Percentiles rank a stretch among this genome's conserved stretches.
These are phyloP conservation scores for Naganishia cerealis DNA, from an alignment of 1,284 basidiomycete species.

Conservation along the genomic window DNA sequence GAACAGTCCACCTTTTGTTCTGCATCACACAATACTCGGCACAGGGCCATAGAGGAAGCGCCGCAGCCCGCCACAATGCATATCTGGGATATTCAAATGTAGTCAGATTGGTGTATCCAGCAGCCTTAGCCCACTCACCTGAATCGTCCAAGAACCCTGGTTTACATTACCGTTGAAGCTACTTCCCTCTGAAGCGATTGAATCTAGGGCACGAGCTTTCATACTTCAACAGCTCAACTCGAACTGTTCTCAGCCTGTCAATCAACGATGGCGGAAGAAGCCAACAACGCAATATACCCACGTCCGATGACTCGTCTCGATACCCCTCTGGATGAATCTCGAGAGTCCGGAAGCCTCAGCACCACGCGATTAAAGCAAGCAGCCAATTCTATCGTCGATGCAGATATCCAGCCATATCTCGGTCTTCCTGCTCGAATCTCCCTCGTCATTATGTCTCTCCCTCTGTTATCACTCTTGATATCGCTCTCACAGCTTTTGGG, in stretches of 20 bases:
- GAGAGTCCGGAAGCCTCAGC: background rate
- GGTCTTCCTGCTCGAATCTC: constrained; percentile 32
- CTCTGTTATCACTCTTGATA: constrained; percentile 32
- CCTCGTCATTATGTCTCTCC: constrained; percentile 31
- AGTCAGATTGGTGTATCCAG: too few species aligned
- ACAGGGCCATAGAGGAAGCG: background rate
- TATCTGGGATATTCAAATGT: too few species aligned
- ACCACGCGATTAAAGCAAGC: background rate
- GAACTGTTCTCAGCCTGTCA: background rate
- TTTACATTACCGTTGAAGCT: too few species aligned
- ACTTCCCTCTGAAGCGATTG: too few species aligned
- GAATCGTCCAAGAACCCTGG: too few species aligned
- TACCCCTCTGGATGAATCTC: background rate
- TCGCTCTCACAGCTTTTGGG: constrained; percentile 31
- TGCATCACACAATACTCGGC: background rate
- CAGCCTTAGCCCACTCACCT: too few species aligned
- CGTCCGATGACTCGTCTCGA: constrained; percentile 13
- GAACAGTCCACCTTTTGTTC: background rate
- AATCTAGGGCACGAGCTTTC: background rate
- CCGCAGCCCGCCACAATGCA: too few species aligned
- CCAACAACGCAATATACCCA: background rate
- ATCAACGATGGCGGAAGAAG: background rate
- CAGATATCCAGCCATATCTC: constrained; percentile 30
- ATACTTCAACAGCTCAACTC: background rate
- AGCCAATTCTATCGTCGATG: background rate